These are phyloP conservation scores for Lodderomyces beijingensis DNA, from an alignment of 1,139 yeast species.

Conservation along the genomic window DNA sequence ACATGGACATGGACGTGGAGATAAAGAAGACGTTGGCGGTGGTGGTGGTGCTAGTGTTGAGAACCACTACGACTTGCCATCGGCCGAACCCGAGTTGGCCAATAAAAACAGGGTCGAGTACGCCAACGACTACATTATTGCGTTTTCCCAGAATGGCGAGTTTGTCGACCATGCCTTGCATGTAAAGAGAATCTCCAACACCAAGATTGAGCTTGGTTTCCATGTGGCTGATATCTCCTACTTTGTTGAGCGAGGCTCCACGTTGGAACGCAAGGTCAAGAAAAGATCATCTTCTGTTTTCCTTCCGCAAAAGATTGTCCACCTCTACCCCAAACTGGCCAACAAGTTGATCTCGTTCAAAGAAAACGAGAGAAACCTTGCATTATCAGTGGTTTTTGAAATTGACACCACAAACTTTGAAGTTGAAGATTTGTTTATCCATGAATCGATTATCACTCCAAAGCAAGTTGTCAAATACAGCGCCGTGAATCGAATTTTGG, in stretches of 20 bases:
- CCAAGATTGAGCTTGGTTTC: constrained; percentile 68
- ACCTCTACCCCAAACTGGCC: constrained; percentile 66
- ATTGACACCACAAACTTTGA: constrained; percentile 72
- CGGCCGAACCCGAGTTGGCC: constrained; percentile 30
- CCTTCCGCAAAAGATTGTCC: constrained; percentile 73
- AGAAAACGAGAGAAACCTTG: constrained; percentile 57
- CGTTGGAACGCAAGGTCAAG: constrained; percentile 83
- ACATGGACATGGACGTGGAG: constrained; percentile 19
- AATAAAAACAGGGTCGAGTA: constrained; percentile 51
- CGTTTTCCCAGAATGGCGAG: constrained; percentile 58
- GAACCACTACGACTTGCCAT: constrained; percentile 31
- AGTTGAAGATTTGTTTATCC: constrained; percentile 73
- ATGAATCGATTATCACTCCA: constrained; percentile 68
- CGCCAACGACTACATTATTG: constrained; percentile 58
- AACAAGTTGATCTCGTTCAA: constrained; percentile 60
- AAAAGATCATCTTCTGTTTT: constrained; percentile 88
- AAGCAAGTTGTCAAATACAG: constrained; percentile 50
- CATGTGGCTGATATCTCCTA: constrained; percentile 80
- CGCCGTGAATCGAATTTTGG: constrained; percentile 48
- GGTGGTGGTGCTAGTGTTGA: constrained; percentile 1
- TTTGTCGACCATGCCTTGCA: constrained; percentile 78
- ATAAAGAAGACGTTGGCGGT: constrained; percentile 6
- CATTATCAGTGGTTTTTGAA: constrained; percentile 79
- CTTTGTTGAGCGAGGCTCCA: constrained; percentile 65
- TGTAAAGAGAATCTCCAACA: constrained; percentile 54